Evolutionary conservation across 2,329 filamentous ascomycete genomes (phyloP), one percentile per base, ranked within the genome.

Genomic region (Berkeleyomyces basicola): DNA sequence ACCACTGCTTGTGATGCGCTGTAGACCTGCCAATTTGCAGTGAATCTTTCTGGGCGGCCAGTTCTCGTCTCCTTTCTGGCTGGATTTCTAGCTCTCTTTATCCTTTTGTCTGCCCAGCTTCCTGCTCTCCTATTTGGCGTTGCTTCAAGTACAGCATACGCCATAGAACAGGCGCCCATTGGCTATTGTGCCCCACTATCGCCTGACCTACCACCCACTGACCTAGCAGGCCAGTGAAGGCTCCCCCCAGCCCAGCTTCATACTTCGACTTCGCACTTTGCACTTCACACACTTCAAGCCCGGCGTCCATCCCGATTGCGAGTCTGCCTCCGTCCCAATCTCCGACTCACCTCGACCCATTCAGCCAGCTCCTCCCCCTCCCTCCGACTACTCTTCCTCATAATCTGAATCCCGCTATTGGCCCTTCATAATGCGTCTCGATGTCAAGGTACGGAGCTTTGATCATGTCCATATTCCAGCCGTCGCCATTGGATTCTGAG

Each of bases 401-500:
- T 53, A 53, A 58, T 43, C 42, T 37, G 9, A 14, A 31, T 16
- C 42, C 9, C 57, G 31, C 44, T 46, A 33, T 49, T 40, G 57
- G 62, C 23, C 23, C 43, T 63, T 46, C 62, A 67, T 61, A 51
- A 67, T 67, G 66, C 66, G 66, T 65, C 63, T 67, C 31, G 66
- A 67, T 64, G 66, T 67, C 36, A 67, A 67, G 66, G 66, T 67
- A 63, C 14, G 58, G 40, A 42, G 23, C 31, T n/a, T 47, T 59
- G 31, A 36, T 36, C 44, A 46, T 59, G 58, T 42, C 58, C 36
- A 4, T 47, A 46, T 46, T 14, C 42, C 58, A 44, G 46, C 16
- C 16, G 10, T 14, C 23, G 40, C 58, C 58, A 59, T 55, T 55
- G 49, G 49, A 37, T 31, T 23, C 37, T 40, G 31, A 40, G 16